Conservation (phyloP, 2,329 filamentous ascomycete genomes). For the Ceratocystis alfenasii region DNA sequence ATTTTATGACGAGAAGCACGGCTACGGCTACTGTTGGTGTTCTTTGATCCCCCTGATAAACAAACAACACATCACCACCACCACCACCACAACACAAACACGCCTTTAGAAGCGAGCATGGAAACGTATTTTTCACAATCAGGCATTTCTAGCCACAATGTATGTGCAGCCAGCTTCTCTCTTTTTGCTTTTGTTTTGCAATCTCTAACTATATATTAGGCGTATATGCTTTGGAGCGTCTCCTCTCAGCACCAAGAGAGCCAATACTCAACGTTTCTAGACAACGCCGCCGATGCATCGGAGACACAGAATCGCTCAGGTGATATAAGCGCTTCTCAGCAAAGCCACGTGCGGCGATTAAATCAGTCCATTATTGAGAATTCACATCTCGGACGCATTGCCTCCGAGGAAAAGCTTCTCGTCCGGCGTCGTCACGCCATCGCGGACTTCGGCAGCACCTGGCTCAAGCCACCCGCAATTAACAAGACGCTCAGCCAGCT, state of each 20-base stretch:
- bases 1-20: too few species aligned
- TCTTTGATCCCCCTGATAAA: background rate
- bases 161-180: constrained; percentile 32
- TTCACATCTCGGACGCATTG: constrained; percentile 55
- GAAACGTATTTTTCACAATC: constrained; percentile 46
- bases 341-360: constrained; percentile 29
- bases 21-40: background rate
- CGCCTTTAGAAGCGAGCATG: constrained; percentile 32
- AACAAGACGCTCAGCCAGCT: constrained; percentile 81
- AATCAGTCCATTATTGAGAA: constrained; percentile 39
- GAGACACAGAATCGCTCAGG: constrained; percentile 28
- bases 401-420: constrained; percentile 64
- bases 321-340: constrained; percentile 21
- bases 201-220: constrained; percentile 35
- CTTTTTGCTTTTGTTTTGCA: background rate
- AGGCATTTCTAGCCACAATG: constrained; percentile 57
- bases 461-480: constrained; percentile 82
- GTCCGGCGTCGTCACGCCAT: constrained; percentile 69
- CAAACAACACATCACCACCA: background rate
- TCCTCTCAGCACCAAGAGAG: constrained; percentile 44
- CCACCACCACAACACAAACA: constrained; percentile 20
- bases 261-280: constrained; percentile 30
- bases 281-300: constrained; percentile 27
- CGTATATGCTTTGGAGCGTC: constrained; percentile 62
- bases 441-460: constrained; percentile 73